Conservation (phyloP, 176 grass and related monocot genomes). For the Rhynchospora tenuis region DNA sequence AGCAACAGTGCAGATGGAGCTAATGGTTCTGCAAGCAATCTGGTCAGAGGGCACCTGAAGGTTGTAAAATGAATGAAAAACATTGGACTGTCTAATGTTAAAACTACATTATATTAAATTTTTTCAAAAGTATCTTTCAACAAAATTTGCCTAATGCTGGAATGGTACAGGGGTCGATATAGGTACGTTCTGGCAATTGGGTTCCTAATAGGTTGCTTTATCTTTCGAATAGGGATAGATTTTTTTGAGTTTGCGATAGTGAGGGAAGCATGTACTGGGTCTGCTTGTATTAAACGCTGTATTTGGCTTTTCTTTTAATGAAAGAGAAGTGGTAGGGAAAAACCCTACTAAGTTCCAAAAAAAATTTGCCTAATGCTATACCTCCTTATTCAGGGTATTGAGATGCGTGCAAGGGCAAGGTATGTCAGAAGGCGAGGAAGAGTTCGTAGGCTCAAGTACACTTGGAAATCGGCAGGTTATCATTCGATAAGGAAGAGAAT, state of each 20-base stretch:
- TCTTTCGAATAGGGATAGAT: no score
- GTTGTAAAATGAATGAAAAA: slow-evolving; percentile 25
- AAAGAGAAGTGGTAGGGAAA: no score
- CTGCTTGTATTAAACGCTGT: no score
- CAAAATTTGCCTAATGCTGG: no score
- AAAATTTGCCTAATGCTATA: slow-evolving; percentile 10
- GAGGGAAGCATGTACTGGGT: no score
- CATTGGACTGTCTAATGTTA: not conserved
- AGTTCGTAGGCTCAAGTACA: slow-evolving; percentile 88
- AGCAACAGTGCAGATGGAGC: slow-evolving; percentile 53
- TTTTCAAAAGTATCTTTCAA: not conserved
- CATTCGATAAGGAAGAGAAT: slow-evolving; percentile 94
- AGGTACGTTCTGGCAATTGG: no score
- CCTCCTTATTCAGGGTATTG: slow-evolving; percentile 41
- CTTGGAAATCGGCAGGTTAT: slow-evolving; percentile 91
- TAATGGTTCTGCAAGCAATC: slow-evolving; percentile 59
- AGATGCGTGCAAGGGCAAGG: slow-evolving; percentile 64
- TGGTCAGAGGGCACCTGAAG: slow-evolving; percentile 91
- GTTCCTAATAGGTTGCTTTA: no score
- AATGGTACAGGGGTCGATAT: no score
- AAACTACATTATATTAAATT: slow-evolving; percentile 20
- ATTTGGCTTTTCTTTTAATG: no score
- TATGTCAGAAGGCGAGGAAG: slow-evolving; percentile 79
- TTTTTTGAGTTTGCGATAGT: no score
- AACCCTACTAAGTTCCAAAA: no score